phyloP scores from a whole-genome alignment of 345 rosid genomes.

The Kandelia obovata region DNA sequence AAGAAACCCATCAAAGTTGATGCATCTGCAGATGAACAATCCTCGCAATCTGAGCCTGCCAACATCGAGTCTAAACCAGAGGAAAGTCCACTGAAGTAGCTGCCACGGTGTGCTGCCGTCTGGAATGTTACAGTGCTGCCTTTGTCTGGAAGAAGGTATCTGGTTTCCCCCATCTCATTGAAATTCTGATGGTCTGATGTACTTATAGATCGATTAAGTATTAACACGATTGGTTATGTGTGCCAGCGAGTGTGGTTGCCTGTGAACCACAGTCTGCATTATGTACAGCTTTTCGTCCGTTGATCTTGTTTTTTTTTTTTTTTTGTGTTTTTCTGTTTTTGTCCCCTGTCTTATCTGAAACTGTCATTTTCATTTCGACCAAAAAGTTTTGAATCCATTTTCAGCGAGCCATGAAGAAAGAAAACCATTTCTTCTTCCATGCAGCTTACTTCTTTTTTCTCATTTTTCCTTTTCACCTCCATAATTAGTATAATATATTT shows the following conservation, averaged over 20 bases:
- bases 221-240: conserved; percentile 10
- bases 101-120: neutral
- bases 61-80: conserved; percentile 25
- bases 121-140: neutral
- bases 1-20: conserved; percentile 48
- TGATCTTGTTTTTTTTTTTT: no score
- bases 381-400: no score
- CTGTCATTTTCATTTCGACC: no score
- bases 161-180: neutral
- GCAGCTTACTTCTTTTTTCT: no score
- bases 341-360: no score
- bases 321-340: no score
- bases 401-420: no score
- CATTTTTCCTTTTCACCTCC: no score
- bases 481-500: no score
- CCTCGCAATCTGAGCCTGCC: conserved; percentile 31
- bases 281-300: conserved; percentile 20
- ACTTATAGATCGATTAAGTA: conserved; percentile 6
- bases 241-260: conserved; percentile 4
- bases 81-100: conserved; percentile 16
- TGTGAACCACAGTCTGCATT: conserved; percentile 9
- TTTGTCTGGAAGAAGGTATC: conserved; percentile 1
- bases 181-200: neutral
- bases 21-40: conserved; percentile 30
- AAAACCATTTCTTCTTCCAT: no score